phyloP scores from a whole-genome alignment of 768 basidiomycete species.

The Dendrothele bispora region DNA sequence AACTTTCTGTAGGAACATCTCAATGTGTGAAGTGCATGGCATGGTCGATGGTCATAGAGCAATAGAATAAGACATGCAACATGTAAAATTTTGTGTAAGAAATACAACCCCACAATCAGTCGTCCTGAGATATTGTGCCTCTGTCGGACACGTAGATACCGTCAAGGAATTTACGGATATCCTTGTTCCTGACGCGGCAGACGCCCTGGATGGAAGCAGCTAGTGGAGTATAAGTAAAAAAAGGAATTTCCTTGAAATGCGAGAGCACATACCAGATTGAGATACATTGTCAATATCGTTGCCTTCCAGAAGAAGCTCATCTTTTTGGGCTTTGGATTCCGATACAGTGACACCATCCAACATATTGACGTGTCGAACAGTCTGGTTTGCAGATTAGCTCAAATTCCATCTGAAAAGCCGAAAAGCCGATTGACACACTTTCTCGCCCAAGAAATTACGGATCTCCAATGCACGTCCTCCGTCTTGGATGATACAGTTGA shows the following conservation, averaged over 20 bases:
- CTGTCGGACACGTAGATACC: constrained; percentile 90
- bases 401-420: background rate
- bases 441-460: constrained; percentile 94
- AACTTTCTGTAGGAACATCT: no score
- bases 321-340: constrained; percentile 92
- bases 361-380: constrained; percentile 91
- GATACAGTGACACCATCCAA: constrained; percentile 79
- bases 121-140: constrained; percentile 57
- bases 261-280: constrained; percentile 72
- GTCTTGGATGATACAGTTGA: constrained; percentile 95
- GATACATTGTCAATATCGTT: constrained; percentile 98
- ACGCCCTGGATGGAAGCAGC: constrained; percentile 97
- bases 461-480: constrained; percentile 76
- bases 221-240: constrained; percentile 23
- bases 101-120: constrained; percentile 27
- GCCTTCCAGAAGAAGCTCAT: constrained; percentile 91
- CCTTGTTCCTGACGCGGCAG: constrained; percentile 98
- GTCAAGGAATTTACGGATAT: constrained; percentile 98
- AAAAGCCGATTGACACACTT: constrained; percentile 47
- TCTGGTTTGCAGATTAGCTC: constrained; percentile 43
- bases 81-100: constrained; percentile 22
- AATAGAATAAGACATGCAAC: constrained; percentile 19
- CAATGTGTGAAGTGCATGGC: background rate
- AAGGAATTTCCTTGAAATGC: background rate
- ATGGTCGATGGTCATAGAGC: background rate